A percentile compares a stretch with the other conserved stretches of the same genome.
phyloP scores from a whole-genome alignment of 164 flowering plant genomes.

The Kalanchoe fedtschenkoi region DNA sequence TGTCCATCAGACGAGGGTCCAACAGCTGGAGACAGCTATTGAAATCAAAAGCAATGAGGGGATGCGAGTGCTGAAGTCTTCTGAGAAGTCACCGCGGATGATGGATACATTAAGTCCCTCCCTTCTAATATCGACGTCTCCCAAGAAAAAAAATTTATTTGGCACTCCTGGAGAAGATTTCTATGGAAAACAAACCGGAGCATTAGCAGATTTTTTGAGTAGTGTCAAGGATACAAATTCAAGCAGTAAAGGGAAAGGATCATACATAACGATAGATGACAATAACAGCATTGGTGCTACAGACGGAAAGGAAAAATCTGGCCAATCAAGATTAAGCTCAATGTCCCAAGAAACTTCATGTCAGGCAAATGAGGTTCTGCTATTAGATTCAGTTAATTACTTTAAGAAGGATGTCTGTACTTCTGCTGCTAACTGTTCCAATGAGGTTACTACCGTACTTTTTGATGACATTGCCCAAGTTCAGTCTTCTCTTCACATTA shows the following conservation, averaged over 20 bases:
- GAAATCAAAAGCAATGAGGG: conserved; percentile 69
- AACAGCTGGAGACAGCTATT: conserved; percentile 51
- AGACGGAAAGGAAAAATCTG: neutral
- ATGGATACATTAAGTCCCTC: conserved; percentile 6
- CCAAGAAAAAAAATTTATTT: neutral
- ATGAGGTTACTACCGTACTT: conserved; percentile 19
- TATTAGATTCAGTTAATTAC: conserved; percentile 8
- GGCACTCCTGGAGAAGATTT: neutral
- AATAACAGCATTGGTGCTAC: conserved; percentile 18
- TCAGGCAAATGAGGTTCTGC: conserved; percentile 6
- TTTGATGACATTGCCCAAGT: conserved; percentile 20
- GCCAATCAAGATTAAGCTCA: neutral
- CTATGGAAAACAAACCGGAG: conserved; percentile 7
- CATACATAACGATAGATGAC: conserved; percentile 14
- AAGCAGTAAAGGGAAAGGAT: conserved; percentile 16
- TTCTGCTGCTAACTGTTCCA: conserved; percentile 12
- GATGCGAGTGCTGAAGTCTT: conserved; percentile 44
- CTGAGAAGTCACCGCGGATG: conserved; percentile 19
- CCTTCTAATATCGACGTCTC: conserved; percentile 9
- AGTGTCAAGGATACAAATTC: conserved; percentile 7
- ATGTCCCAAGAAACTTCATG: neutral
- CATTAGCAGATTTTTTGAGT: conserved; percentile 8
- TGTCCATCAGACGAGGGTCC: conserved; percentile 44
- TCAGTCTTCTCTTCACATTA: conserved; percentile 27
- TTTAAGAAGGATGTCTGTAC: conserved; percentile 7